Percentiles rank a stretch among this genome's conserved stretches.
Conservation (phyloP, 352 stramenopile genomes). For the Phytopythium helicoides region DNA sequence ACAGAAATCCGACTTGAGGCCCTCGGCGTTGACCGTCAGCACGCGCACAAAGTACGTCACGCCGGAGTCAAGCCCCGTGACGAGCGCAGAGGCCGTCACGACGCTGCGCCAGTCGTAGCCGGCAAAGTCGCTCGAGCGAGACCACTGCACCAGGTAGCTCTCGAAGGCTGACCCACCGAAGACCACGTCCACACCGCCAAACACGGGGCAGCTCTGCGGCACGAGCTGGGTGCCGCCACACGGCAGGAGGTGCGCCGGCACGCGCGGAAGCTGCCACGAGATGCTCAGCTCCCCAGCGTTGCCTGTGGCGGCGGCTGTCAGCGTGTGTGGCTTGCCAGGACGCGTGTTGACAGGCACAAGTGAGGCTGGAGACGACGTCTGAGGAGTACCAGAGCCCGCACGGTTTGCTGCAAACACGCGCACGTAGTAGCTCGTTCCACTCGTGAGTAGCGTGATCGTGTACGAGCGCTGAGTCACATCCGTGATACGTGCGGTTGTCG, state of each 20-base stretch:
- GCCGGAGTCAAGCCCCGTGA: constrained; percentile 64
- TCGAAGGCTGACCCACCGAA: constrained; percentile 88
- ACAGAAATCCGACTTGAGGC: constrained; percentile 73
- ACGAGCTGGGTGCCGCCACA: constrained; percentile 58
- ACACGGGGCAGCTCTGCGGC: constrained; percentile 52
- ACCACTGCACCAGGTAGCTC: constrained; percentile 94
- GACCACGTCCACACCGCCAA: constrained; percentile 83
- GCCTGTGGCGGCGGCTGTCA: constrained; percentile 30
- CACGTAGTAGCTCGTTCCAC: constrained; percentile 86
- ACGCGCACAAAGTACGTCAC: constrained; percentile 84
- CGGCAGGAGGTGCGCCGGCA: constrained; percentile 67
- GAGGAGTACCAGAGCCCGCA: constrained; percentile 47
- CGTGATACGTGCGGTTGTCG: constrained; percentile 55
- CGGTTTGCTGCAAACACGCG: constrained; percentile 83
- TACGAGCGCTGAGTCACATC: constrained; percentile 69
- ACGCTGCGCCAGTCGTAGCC: constrained; percentile 70
- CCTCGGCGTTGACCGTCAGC: constrained; percentile 76
- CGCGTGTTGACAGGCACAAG: constrained; percentile 50
- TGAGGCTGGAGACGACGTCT: constrained; percentile 47
- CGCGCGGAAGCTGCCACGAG: constrained; percentile 58
- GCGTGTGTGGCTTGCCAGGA: constrained; percentile 64
- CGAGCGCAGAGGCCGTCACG: constrained; percentile 49
- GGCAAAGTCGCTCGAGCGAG: constrained; percentile 59
- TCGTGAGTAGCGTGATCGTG: constrained; percentile 80
- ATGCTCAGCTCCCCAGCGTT: constrained; percentile 39